phyloP scores from a whole-genome alignment of 2,329 filamentous ascomycete genomes.

The Sphaerulina musiva region DNA sequence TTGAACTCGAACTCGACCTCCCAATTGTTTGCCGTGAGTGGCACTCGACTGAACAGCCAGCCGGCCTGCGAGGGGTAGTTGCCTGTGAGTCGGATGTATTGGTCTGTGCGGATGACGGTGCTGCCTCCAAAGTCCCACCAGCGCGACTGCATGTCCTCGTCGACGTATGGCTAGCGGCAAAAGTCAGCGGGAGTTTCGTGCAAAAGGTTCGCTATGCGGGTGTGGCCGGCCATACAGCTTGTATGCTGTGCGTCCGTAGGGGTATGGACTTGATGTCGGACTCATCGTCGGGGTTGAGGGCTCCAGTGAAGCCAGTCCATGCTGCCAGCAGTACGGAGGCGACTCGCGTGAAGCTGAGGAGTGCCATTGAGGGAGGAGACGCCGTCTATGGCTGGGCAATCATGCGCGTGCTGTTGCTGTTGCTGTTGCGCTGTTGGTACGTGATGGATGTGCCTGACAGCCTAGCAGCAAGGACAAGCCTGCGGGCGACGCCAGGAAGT shows the following conservation, averaged over 20 bases:
- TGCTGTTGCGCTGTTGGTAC: too few relatives aligned
- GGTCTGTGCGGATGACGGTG: constrained; percentile 69
- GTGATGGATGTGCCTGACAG: too few relatives aligned
- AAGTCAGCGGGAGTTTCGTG: not conserved
- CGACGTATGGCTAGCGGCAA: constrained; percentile 71
- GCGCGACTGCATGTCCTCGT: constrained; percentile 94
- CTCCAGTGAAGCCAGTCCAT: constrained; percentile 25
- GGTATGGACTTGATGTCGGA: constrained; percentile 33
- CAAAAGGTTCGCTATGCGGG: not conserved
- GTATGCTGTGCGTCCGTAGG: constrained; percentile 33
- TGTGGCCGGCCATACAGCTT: constrained; percentile 20
- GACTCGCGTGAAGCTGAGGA: constrained; percentile 15
- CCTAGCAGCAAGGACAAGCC: too few relatives aligned
- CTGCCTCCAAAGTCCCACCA: constrained; percentile 99
- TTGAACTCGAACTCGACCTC: constrained; percentile 95
- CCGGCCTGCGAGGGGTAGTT: constrained; percentile 86
- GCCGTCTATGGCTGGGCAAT: not conserved
- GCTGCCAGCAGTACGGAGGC: constrained; percentile 31
- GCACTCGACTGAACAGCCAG: constrained; percentile 90
- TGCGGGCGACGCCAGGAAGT: too few relatives aligned
- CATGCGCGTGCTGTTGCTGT: not conserved
- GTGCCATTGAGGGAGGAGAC: constrained; percentile 18
- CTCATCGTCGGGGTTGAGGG: constrained; percentile 21
- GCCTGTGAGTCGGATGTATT: constrained; percentile 85
- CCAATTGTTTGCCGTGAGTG: constrained; percentile 96